Evolutionary conservation across 2,329 filamentous ascomycete genomes (phyloP).

Genomic region (Tympanopsis confertula): DNA sequence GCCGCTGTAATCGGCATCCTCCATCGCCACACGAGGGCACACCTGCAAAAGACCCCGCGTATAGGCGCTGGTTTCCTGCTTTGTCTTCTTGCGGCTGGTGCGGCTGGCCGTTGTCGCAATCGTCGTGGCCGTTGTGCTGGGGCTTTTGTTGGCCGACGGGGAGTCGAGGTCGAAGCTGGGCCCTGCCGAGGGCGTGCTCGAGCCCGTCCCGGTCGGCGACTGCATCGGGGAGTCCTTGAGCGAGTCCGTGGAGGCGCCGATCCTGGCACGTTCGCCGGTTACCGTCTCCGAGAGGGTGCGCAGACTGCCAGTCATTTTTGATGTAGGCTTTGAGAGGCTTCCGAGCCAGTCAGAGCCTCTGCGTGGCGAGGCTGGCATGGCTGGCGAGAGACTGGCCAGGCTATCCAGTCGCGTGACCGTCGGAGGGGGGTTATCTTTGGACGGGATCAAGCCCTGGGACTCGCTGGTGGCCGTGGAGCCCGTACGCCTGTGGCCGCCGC

Average conservation of each 20-base stretch:
- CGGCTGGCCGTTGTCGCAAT: slow-evolving; percentile 33
- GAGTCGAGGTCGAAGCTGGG: slow-evolving; percentile 73
- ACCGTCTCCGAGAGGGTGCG: slow-evolving; percentile 76
- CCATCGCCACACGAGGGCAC: slow-evolving; percentile 70
- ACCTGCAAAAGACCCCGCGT: slow-evolving; percentile 75
- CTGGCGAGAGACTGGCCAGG: slow-evolving; percentile 27
- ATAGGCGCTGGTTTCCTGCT: slow-evolving; percentile 93
- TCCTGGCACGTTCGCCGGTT: slow-evolving; percentile 39
- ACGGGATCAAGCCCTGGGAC: slow-evolving; percentile 36
- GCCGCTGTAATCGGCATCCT: slow-evolving; percentile 80
- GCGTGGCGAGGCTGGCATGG: slow-evolving; percentile 32
- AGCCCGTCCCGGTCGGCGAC: slow-evolving; percentile 67
- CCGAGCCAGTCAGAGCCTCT: slow-evolving; percentile 41
- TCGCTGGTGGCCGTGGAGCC: slow-evolving; percentile 48
- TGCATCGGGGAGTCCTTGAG: slow-evolving; percentile 38
- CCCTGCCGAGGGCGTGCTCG: slow-evolving; percentile 52
- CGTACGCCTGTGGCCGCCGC: slow-evolving; percentile 43
- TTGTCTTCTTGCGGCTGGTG: slow-evolving; percentile 47
- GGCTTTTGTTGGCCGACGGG: slow-evolving; percentile 48
- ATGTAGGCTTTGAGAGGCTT: slow-evolving; percentile 35
- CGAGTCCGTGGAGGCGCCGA: slow-evolving; percentile 35
- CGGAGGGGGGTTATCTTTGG: slow-evolving; percentile 41
- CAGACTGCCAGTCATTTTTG: slow-evolving; percentile 51
- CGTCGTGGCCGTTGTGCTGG: slow-evolving; percentile 24
- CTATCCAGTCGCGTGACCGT: slow-evolving; percentile 51